Evolutionary conservation across 208 protist species (phyloP).

Genomic region (Wallacemonas collosoma): DNA sequence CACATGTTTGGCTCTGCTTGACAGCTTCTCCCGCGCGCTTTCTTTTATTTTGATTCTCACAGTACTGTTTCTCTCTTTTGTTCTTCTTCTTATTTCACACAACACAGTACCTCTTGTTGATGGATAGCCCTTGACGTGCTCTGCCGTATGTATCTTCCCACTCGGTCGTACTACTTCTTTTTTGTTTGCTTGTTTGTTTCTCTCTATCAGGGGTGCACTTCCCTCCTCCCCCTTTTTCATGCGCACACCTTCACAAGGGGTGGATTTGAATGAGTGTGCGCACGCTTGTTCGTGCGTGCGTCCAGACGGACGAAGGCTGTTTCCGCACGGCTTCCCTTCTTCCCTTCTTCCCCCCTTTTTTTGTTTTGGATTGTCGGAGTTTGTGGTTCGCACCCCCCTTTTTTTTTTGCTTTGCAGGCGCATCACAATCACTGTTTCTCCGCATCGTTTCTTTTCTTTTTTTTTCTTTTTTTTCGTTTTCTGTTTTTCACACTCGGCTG

Average conservation of each 20-base stretch:
- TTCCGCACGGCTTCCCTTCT: neutral
- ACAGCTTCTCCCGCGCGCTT: slow-evolving; percentile 3
- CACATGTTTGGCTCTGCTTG: neutral
- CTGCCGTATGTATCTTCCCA: too few relatives aligned
- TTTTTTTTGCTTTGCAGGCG: too few relatives aligned
- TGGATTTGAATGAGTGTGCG: too few relatives aligned
- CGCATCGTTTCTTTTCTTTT: slow-evolving; percentile 20
- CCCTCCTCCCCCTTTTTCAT: neutral
- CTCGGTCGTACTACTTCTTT: neutral
- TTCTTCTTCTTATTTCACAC: slow-evolving; percentile 12
- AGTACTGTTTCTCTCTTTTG: neutral
- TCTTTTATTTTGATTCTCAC: neutral
- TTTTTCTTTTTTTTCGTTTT: slow-evolving; percentile 9
- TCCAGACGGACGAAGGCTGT: too few relatives aligned
- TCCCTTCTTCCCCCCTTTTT: neutral
- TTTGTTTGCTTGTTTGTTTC: slow-evolving; percentile 4
- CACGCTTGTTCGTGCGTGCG: too few relatives aligned
- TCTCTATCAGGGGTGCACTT: neutral
- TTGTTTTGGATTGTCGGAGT: too few relatives aligned
- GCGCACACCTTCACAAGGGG: too few relatives aligned
- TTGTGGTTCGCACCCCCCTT: too few relatives aligned
- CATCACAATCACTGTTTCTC: neutral
- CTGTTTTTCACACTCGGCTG: slow-evolving; percentile 18
- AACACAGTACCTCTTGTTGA: neutral
- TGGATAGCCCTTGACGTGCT: too few relatives aligned